Percentiles rank a stretch among this genome's conserved stretches.
phyloP scores from a whole-genome alignment of 768 basidiomycete genomes.

The Lactifluus subvellereus region DNA sequence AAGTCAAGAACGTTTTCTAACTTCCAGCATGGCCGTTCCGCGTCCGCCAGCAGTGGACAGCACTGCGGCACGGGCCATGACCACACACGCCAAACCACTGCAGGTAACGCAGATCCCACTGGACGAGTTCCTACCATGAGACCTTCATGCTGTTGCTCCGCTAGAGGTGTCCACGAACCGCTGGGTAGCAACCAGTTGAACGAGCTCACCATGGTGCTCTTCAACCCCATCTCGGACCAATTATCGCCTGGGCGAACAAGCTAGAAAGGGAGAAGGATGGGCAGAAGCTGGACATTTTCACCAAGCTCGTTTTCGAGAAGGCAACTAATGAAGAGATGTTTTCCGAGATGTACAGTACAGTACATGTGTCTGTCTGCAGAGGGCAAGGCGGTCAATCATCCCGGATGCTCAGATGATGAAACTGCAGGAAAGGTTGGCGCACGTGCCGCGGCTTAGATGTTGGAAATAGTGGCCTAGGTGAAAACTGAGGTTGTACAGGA shows the following conservation, averaged over 20 bases:
- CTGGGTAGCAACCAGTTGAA: conserved; percentile 75
- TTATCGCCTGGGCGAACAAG: conserved; percentile 92
- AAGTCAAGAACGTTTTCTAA: conserved; percentile 63
- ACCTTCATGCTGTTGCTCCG: conserved; percentile 58
- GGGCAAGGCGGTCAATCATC: conserved; percentile 89
- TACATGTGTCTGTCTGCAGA: conserved; percentile 79
- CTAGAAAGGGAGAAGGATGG: conserved; percentile 90
- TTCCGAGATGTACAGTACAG: conserved; percentile 79
- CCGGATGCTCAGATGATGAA: conserved; percentile 59
- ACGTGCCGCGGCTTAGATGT: conserved; percentile 41
- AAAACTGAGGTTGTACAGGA: conserved; percentile 85
- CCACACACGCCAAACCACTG: conserved; percentile 52
- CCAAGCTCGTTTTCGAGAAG: conserved; percentile 94
- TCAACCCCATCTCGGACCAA: conserved; percentile 94
- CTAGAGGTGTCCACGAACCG: conserved; percentile 72
- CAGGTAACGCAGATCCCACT: conserved; percentile 29
- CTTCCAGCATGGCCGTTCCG: conserved; percentile 42
- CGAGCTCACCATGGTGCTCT: conserved; percentile 94
- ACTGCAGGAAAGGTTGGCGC: conserved; percentile 31
- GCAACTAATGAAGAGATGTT: conserved; percentile 93
- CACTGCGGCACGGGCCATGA: conserved; percentile 51
- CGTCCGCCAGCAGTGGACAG: conserved; percentile 49
- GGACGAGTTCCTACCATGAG: conserved; percentile 29
- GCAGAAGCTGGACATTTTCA: conserved; percentile 90
- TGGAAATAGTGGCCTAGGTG: conserved; percentile 59